phyloP scores from a whole-genome alignment of 2,329 filamentous ascomycete species.

The Dryadomyces quercus-mongolicae region DNA sequence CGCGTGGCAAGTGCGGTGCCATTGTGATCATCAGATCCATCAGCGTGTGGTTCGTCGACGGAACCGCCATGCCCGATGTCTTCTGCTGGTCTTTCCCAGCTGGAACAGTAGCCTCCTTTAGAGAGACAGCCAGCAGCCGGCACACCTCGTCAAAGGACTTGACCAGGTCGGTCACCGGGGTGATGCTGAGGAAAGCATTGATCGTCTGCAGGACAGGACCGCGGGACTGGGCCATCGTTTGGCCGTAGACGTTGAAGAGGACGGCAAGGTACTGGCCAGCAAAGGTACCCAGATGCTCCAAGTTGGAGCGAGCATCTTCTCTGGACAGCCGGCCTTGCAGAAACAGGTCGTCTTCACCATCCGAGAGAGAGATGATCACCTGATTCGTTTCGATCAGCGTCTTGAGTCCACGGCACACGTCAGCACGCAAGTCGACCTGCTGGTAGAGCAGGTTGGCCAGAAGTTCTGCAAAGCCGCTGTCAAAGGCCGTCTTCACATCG shows the following conservation, averaged over 20 bases:
- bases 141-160: conserved; percentile 84
- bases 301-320: conserved; percentile 62
- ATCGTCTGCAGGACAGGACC: conserved; percentile 88
- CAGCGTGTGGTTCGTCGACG: conserved; percentile 83
- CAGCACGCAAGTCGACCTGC: conserved; percentile 74
- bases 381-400: conserved; percentile 87
- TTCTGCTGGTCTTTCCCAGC: conserved; percentile 32
- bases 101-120: conserved; percentile 23
- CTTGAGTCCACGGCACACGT: conserved; percentile 78
- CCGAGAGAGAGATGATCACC: conserved; percentile 57
- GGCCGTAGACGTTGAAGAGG: conserved; percentile 97
- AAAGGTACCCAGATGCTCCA: conserved; percentile 68
- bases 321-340: conserved; percentile 70
- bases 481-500: conserved; percentile 65
- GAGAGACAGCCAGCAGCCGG: conserved; percentile 63
- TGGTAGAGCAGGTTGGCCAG: conserved; percentile 86
- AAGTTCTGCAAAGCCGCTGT: conserved; percentile 81
- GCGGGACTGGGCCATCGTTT: conserved; percentile 85
- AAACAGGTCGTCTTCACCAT: conserved; percentile 60
- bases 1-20: conserved; percentile 78
- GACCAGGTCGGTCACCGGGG: conserved; percentile 63
- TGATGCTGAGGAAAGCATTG: conserved; percentile 87
- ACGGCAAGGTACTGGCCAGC: conserved; percentile 86
- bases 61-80: conserved; percentile 51
- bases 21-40: conserved; percentile 97